These are phyloP conservation scores for Alternaria triticina DNA, from an alignment of 2,329 filamentous ascomycete species.

Conservation along the genomic window DNA sequence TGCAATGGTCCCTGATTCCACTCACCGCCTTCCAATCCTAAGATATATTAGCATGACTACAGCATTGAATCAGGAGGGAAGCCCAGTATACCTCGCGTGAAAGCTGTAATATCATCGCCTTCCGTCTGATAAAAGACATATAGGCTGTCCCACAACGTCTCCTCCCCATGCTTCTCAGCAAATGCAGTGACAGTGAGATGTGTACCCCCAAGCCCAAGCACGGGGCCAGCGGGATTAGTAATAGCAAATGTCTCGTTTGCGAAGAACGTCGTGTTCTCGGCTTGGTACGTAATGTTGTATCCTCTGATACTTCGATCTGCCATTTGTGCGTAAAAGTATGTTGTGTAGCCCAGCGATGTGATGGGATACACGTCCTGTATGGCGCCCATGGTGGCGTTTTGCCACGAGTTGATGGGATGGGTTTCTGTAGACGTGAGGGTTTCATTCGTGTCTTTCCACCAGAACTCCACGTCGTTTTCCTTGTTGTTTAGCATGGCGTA, in stretches of 20 bases:
- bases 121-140: constrained; percentile 43
- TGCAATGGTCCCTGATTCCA: constrained; percentile 36
- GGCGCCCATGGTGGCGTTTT: constrained; percentile 30
- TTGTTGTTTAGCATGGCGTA: constrained; percentile 54
- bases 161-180: constrained; percentile 22
- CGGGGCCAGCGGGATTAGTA: constrained; percentile 31
- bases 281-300: constrained; percentile 48
- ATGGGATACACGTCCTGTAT: constrained; percentile 49
- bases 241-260: constrained; percentile 43
- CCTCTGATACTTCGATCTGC: constrained; percentile 46
- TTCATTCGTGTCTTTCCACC: constrained; percentile 54
- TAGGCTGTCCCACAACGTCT: constrained; percentile 31
- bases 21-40: constrained; percentile 27
- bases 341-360: constrained; percentile 52
- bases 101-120: constrained; percentile 40
- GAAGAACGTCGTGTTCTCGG: constrained; percentile 48
- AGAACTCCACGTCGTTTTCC: constrained; percentile 49
- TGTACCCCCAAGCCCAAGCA: constrained; percentile 46
- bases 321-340: constrained; percentile 52
- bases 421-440: constrained; percentile 31
- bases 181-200: constrained; percentile 50
- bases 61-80: not conserved
- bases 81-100: constrained; percentile 22
- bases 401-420: constrained; percentile 52
- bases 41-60: not conserved